Percentiles rank a stretch among this genome's conserved stretches.
Conservation (phyloP, 495 filamentous ascomycete species). For the Mytilinidion resinicola region DNA sequence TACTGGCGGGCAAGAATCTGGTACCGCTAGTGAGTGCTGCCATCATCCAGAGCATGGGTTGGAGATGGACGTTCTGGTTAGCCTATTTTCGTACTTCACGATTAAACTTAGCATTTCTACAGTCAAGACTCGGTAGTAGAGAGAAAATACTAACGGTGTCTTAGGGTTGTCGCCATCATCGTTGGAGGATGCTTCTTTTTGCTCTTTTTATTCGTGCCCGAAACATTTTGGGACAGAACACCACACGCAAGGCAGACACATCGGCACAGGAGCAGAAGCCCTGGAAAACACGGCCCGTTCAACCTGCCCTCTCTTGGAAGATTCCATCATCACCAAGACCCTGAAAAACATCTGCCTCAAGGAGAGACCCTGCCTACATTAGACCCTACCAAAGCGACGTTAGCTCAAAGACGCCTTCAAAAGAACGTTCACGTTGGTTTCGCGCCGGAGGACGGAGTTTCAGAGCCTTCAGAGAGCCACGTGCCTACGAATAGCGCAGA, state of each 20-base stretch:
- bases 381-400: neutral
- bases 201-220: constrained; percentile 87
- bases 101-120: neutral
- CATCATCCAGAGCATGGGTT: constrained; percentile 68
- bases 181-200: constrained; percentile 67
- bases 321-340: neutral
- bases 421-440: constrained; percentile 2
- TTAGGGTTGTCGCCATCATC: constrained; percentile 73
- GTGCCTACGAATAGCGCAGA: too few relatives aligned
- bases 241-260: constrained; percentile 51
- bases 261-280: neutral
- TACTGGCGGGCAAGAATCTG: constrained; percentile 90
- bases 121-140: too few relatives aligned
- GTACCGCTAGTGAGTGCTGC: constrained; percentile 82
- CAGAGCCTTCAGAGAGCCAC: too few relatives aligned
- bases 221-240: constrained; percentile 93
- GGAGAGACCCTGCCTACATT: neutral
- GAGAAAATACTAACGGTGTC: constrained; percentile 27
- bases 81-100: constrained; percentile 21
- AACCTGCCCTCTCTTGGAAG: constrained; percentile 1
- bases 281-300: constrained; percentile 9
- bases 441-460: neutral
- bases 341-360: neutral
- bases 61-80: constrained; percentile 93
- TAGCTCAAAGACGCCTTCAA: neutral